Conservation (phyloP, 805 yeast species). For the Kregervanrija fluxuum region DNA sequence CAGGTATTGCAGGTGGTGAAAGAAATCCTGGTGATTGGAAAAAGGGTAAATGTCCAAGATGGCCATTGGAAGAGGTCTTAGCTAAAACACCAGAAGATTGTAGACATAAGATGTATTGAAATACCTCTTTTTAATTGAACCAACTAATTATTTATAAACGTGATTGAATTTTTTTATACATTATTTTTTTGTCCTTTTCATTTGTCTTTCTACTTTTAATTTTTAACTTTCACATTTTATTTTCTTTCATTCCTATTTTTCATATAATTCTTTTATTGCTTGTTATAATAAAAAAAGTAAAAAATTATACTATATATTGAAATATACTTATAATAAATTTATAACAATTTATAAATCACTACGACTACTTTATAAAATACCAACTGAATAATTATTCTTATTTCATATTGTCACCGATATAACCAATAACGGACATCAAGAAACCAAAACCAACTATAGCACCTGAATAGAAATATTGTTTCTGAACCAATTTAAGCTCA, state of each 20-base stretch:
- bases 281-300: background rate
- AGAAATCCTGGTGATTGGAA: slow-evolving; percentile 46
- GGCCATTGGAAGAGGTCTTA: slow-evolving; percentile 73
- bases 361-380: background rate
- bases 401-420: slow-evolving; percentile 41
- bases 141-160: background rate
- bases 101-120: slow-evolving; percentile 19
- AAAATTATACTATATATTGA: background rate
- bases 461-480: slow-evolving; percentile 34
- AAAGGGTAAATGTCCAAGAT: slow-evolving; percentile 56
- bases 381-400: background rate
- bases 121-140: background rate
- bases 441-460: slow-evolving; percentile 39
- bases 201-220: slow-evolving; percentile 1
- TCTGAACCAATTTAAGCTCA: slow-evolving; percentile 28
- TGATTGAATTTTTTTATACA: background rate
- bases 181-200: background rate
- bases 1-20: slow-evolving; percentile 65
- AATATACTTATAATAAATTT: background rate
- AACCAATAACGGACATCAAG: slow-evolving; percentile 45
- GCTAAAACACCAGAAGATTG: slow-evolving; percentile 65
- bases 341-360: background rate
- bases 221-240: background rate
- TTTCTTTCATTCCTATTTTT: too few relatives aligned
- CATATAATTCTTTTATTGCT: too few relatives aligned